Base-by-base conservation (phyloP, 2,329 filamentous ascomycete species). In the Fusarium sp. region DNA sequence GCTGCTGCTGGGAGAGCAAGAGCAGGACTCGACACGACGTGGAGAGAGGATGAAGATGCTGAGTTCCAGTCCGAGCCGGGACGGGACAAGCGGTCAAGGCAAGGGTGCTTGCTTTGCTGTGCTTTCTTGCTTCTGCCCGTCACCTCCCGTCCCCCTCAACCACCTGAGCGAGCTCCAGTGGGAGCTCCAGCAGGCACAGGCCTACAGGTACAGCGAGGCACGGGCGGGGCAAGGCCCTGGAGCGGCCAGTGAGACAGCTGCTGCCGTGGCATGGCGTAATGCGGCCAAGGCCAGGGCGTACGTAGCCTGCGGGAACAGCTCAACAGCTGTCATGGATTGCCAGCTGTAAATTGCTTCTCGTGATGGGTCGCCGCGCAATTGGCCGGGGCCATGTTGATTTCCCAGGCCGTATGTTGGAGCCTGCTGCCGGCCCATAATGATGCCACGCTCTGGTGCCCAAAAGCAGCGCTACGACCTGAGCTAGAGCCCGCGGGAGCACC, bases 121-220 rank as follows among this genome's bases (percentile, higher is more conserved):
- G 45, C 25, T 50, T 42, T 42, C 40, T 27, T 52, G 47, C 45
- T 62, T 65, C 27, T 54, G 50, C 27, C 35, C 57, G 62, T 40
- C 70, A 38, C 50, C 50, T 62, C 42, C 42, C 42, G 42, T 47
- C 40, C 40, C 20, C 20, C 65, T 36, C 71, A 76, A 65, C 70
- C 75, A 77, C 75, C 68, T 74, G 70, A 73, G 73, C 63, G 70
- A 73, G 73, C 65, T 20, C 35, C 27, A 56, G 27, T 33, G 66
- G 36, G 57, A 29, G 47, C 42, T 71, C 14, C 27, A 57, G 65
- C 50, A 71, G 59, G 62, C 42, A 42, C 65, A 63, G 73, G 69
- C 31, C 62, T 69, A 35, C 22, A 22, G 20, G 40, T 25, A 36
- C 27, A 56, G 36, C 35, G 52, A 22, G 27, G 35, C 36, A 60